phyloP scores from a whole-genome alignment of 768 basidiomycete genomes.

The Phylloporus sp. region DNA sequence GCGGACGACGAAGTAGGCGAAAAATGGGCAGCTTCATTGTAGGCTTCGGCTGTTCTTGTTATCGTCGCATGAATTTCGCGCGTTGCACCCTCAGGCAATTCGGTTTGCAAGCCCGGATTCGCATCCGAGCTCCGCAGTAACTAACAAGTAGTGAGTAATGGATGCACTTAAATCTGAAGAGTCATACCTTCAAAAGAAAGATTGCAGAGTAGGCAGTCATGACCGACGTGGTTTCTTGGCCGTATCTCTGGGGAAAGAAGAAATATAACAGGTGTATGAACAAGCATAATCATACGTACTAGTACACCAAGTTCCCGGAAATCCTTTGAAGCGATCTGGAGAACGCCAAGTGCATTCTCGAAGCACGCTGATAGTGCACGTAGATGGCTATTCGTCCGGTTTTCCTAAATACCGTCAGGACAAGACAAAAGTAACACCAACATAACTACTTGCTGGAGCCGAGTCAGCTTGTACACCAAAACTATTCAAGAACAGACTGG shows the following conservation, averaged over 20 bases:
- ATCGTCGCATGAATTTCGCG: slow-evolving; percentile 65
- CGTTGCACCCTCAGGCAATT: slow-evolving; percentile 56
- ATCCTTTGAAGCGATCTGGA: slow-evolving; percentile 68
- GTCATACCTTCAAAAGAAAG: slow-evolving; percentile 62
- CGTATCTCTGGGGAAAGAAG: slow-evolving; percentile 54
- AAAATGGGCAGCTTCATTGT: slow-evolving; percentile 62
- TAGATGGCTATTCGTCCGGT: slow-evolving; percentile 53
- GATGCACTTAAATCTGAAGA: slow-evolving; percentile 4
- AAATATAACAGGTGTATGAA: neutral
- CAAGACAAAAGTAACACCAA: neutral
- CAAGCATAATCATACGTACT: slow-evolving; percentile 45
- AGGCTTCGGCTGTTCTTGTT: slow-evolving; percentile 68
- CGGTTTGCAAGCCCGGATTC: slow-evolving; percentile 49
- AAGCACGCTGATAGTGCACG: slow-evolving; percentile 70
- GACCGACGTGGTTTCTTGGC: slow-evolving; percentile 77
- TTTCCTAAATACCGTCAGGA: slow-evolving; percentile 38
- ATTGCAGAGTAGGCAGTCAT: slow-evolving; percentile 88
- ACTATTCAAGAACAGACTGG: slow-evolving; percentile 78
- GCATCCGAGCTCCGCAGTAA: slow-evolving; percentile 64
- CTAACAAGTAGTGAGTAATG: slow-evolving; percentile 33
- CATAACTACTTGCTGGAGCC: slow-evolving; percentile 42
- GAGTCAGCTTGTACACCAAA: slow-evolving; percentile 70
- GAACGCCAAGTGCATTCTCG: slow-evolving; percentile 64
- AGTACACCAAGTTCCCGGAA: slow-evolving; percentile 71
- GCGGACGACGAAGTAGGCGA: slow-evolving; percentile 60